These are phyloP conservation scores for Echinosophora koreensis DNA, from an alignment of 306 rosid species.

Conservation along the genomic window DNA sequence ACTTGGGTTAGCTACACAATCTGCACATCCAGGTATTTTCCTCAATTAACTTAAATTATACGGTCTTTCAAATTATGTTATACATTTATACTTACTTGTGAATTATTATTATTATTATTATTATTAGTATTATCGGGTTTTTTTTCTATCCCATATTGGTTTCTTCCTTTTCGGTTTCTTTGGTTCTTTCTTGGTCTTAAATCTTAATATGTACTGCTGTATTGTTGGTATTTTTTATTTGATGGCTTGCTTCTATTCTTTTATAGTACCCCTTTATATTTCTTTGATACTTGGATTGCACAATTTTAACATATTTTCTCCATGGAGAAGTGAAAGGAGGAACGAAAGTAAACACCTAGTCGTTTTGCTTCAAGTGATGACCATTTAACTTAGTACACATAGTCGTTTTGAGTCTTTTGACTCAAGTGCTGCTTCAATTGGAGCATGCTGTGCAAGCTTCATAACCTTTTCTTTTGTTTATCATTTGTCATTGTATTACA, in stretches of 20 bases:
- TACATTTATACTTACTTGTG: neutral
- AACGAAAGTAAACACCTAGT: neutral
- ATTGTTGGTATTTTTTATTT: conserved; percentile 8
- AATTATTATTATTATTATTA: neutral
- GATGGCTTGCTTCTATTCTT: neutral
- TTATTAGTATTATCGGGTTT: too few relatives aligned
- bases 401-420: neutral
- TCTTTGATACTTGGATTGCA: conserved; percentile 4
- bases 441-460: neutral
- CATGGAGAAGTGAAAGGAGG: neutral
- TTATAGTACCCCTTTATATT: neutral
- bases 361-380: neutral
- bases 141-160: neutral
- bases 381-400: neutral
- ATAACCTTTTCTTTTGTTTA: neutral
- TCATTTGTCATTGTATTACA: neutral
- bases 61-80: neutral
- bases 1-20: conserved; percentile 68
- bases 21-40: conserved; percentile 88
- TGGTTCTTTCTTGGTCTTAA: neutral
- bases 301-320: conserved; percentile 12
- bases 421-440: neutral
- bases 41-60: neutral
- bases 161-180: neutral
- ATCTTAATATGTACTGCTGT: neutral